Conservation (phyloP, 352 stramenopile species). For the Achlya hypogyna region DNA sequence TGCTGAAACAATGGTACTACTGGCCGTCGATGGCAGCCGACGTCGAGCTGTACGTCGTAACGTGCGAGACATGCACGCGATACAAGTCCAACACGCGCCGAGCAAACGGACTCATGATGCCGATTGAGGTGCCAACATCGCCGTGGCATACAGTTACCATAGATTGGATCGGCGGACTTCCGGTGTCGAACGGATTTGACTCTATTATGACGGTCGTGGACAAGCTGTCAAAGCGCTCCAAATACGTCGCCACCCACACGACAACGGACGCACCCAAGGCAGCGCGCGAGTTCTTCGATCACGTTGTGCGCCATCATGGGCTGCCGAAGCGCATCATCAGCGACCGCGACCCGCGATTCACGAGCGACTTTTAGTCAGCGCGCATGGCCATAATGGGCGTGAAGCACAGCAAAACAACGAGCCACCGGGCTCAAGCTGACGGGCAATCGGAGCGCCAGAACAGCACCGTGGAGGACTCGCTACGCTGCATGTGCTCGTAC, state of each 20-base stretch:
- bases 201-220: slow-evolving; percentile 23
- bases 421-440: slow-evolving; percentile 20
- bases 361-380: slow-evolving; percentile 20
- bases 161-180: slow-evolving; percentile 26
- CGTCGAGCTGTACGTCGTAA: slow-evolving; percentile 20
- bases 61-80: slow-evolving; percentile 24
- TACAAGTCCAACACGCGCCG: slow-evolving; percentile 24
- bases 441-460: slow-evolving; percentile 23
- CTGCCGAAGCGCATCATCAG: not conserved
- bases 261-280: not conserved
- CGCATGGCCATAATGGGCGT: slow-evolving; percentile 24
- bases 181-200: slow-evolving; percentile 22
- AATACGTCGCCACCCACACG: slow-evolving; percentile 16
- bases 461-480: slow-evolving; percentile 15
- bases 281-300: not conserved
- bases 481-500: slow-evolving; percentile 22
- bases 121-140: slow-evolving; percentile 21
- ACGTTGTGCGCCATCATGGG: not conserved
- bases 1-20: slow-evolving; percentile 1
- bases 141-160: slow-evolving; percentile 26
- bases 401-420: slow-evolving; percentile 16
- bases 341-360: slow-evolving; percentile 22
- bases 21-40: slow-evolving; percentile 16
- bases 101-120: slow-evolving; percentile 24
- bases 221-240: slow-evolving; percentile 24